Base-by-base conservation (phyloP, 768 basidiomycete genomes). In the Mycena galericulata region DNA sequence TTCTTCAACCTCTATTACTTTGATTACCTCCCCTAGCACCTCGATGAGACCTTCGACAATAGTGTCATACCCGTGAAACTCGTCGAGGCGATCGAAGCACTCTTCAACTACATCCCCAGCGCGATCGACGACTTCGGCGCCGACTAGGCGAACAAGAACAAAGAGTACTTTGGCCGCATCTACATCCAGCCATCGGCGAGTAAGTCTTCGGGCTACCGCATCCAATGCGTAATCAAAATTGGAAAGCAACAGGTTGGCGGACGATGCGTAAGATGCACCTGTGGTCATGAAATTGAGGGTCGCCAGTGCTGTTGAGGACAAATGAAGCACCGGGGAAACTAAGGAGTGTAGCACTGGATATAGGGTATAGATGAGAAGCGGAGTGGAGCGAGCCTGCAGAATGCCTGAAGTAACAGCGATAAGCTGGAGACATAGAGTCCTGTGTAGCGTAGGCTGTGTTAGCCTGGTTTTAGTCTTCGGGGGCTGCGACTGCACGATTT, bases 171-270 rank as follows among this genome's bases (percentile, higher is more conserved):
- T 92, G 11, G 97, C 93, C 0, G 97, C 97, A 36, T 93, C 90
- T 2, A 94, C 85, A 69, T 97, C 95, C 12, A 99, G 85, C 86
- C 93, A 91, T 67, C 92, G 86, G 20, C 89, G 87, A 14, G 91
- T 90, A 27, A 99, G 85, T 29, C 93, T 88, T 24, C 95, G 91
- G 3, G 95, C 94, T 18, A 97, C 91, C 2, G 93, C 89, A 72
- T 98, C 96, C 62, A 99, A 88, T 11, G 95, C 92, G 75, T 99
- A 99, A 79, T 99, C 97, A 72, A 97, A 97, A 78, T 99, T 98
- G 24, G 97, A 92, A 41, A 98, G 85, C 7, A 99, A 84, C 29
- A 99, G 84, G 74, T 97, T 97, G 47, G 91, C 89, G 0, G 94
- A 87, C 4, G 95, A 93, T n/a, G 96, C 95, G 73, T 96, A 97